Conservation (phyloP, 1,139 yeast species). For the Tardiomyces digboiensis region DNA sequence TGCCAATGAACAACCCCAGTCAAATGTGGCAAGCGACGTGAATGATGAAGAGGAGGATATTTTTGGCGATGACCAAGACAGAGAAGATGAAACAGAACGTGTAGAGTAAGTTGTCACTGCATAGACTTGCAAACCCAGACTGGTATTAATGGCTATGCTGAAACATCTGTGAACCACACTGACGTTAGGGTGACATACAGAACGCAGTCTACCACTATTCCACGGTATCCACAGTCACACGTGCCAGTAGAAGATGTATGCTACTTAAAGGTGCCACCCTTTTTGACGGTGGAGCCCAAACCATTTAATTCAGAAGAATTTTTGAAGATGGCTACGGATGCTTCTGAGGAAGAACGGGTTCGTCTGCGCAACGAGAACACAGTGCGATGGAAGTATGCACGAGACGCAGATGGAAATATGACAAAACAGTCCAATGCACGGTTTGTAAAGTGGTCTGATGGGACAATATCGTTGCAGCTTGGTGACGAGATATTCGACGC, state of each 20-base stretch:
- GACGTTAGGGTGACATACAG: neutral
- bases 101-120: neutral
- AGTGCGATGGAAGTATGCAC: conserved; percentile 84
- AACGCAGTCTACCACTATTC: neutral
- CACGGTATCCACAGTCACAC: neutral
- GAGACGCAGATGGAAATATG: conserved; percentile 40
- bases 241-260: neutral
- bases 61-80: neutral
- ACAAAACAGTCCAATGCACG: conserved; percentile 81
- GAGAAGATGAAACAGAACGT: neutral
- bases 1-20: neutral
- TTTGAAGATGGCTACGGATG: conserved; percentile 25
- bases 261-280: conserved; percentile 49
- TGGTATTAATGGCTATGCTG: too few species aligned
- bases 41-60: neutral
- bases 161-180: too few species aligned
- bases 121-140: neutral
- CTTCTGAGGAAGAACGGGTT: conserved; percentile 35
- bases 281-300: conserved; percentile 70
- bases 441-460: conserved; percentile 92
- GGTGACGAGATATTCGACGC: conserved; percentile 81
- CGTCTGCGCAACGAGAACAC: conserved; percentile 69
- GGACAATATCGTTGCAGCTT: conserved; percentile 70
- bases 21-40: neutral
- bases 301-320: conserved; percentile 79